These are phyloP conservation scores for Zygoascus meyerae DNA, from an alignment of 1,139 yeast species.

Conservation along the genomic window DNA sequence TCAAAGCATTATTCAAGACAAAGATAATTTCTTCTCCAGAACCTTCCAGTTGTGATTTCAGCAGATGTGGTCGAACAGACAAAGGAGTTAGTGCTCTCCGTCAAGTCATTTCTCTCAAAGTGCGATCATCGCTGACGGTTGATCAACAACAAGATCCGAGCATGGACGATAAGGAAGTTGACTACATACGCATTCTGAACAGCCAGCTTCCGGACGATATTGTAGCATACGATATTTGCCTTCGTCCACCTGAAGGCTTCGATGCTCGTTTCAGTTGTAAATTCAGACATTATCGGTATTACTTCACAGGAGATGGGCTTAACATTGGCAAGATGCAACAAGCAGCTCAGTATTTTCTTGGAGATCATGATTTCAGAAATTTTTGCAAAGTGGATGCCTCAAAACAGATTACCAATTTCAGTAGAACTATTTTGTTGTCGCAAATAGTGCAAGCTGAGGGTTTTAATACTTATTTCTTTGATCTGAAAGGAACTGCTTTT, in stretches of 20 bases:
- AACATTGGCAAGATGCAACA: constrained; percentile 60
- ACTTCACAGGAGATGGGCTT: constrained; percentile 51
- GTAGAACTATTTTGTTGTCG: constrained; percentile 44
- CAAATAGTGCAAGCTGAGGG: constrained; percentile 23
- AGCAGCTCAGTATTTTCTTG: constrained; percentile 63
- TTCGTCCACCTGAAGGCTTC: constrained; percentile 75
- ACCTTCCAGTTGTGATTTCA: constrained; percentile 55
- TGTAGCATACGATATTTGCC: constrained; percentile 70
- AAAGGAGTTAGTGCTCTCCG: constrained; percentile 96
- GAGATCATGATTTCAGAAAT: constrained; percentile 87
- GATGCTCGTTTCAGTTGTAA: constrained; percentile 91
- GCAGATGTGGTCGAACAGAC: constrained; percentile 95
- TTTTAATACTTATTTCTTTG: constrained; percentile 51
- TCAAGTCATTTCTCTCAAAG: constrained; percentile 77
- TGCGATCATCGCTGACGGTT: constrained; percentile 58
- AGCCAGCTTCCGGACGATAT: constrained; percentile 76
- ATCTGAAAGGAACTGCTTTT: constrained; percentile 83
- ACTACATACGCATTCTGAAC: constrained; percentile 70
- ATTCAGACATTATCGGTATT: constrained; percentile 77
- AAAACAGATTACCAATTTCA: constrained; percentile 77
- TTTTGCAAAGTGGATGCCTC: constrained; percentile 93
- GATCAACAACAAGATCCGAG: constrained; percentile 53
- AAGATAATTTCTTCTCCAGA: constrained; percentile 62
- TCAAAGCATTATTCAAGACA: constrained; percentile 65
- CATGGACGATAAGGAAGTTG: constrained; percentile 63